Evolutionary conservation across 2,329 filamentous ascomycete genomes (phyloP).

Genomic region (Thelonectria rubi): DNA sequence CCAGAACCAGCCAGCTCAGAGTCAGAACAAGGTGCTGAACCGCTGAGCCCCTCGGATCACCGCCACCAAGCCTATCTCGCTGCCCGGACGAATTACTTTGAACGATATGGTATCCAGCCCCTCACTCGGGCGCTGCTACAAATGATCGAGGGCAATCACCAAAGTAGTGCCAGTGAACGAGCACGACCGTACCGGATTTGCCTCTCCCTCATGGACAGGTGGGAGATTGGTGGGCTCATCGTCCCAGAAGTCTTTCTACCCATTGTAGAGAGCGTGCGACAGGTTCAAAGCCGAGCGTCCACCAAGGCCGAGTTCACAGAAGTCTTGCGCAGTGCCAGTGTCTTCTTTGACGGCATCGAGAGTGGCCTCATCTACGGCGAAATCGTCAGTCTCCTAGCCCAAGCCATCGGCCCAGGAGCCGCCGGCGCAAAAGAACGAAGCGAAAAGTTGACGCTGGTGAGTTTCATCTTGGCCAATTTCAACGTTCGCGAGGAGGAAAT

Average conservation of each 20-base stretch:
- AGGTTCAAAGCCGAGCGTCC: slow-evolving; percentile 72
- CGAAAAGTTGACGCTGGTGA: slow-evolving; percentile 75
- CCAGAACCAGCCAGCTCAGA: slow-evolving; percentile 68
- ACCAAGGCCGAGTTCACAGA: slow-evolving; percentile 81
- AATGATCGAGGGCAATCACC: slow-evolving; percentile 69
- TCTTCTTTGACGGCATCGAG: slow-evolving; percentile 98
- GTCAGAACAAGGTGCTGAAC: slow-evolving; percentile 57
- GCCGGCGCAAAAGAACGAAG: slow-evolving; percentile 58
- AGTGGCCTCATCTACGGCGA: slow-evolving; percentile 92
- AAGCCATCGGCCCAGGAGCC: slow-evolving; percentile 62
- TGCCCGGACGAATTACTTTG: slow-evolving; percentile 82
- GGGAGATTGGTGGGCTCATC: slow-evolving; percentile 93
- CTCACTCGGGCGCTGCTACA: slow-evolving; percentile 78
- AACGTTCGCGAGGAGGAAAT: slow-evolving; percentile 97
- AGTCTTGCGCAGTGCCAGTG: slow-evolving; percentile 89
- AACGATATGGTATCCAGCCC: slow-evolving; percentile 77
- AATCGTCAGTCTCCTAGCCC: slow-evolving; percentile 72
- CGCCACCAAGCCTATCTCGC: slow-evolving; percentile 57
- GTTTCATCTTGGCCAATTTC: slow-evolving; percentile 87
- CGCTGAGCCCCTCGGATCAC: slow-evolving; percentile 52
- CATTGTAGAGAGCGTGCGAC: slow-evolving; percentile 80
- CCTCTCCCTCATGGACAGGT: slow-evolving; percentile 95
- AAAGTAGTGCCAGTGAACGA: slow-evolving; percentile 62
- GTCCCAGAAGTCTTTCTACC: slow-evolving; percentile 90
- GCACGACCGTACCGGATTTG: slow-evolving; percentile 91